Evolutionary conservation across 768 basidiomycete species (phyloP), one percentile per base, ranked within the genome.

Genomic region (Pulveroboletus sp.): DNA sequence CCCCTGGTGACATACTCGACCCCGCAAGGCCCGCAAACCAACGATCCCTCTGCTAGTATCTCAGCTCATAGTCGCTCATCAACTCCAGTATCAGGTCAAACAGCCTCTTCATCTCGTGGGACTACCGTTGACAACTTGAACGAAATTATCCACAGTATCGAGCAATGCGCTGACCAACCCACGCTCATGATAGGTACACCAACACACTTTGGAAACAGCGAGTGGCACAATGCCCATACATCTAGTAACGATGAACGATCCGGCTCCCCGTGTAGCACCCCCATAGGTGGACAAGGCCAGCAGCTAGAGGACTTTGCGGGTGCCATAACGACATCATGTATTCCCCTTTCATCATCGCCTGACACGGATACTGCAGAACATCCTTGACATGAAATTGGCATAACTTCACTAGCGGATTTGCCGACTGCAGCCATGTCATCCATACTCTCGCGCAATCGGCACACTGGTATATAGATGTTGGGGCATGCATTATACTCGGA

Each of bases 301-400:
- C 55, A 35, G 38, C 39, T 51, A 42, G 57, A 44, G 35, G 39
- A 46, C 39, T 10, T 26, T 44, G 43, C 35, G 39, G 61, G 51
- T 53, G 37, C 51, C 39, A 51, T 51, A 21, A 55, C 47, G 46
- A 57, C 57, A 55, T 52, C 55, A 58, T 49, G 51, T 54, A 57
- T 53, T 31, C 39, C 55, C 45, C 60, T 65, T 28, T 54, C 65
- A 52, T 49, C 66, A 27, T 51, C 61, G 39, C 61, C 58, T 39
- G 61, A 60, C 49, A 45, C 51, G 43, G 54, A 63, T 53, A 49
- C 51, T 50, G 49, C 57, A 57, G 57, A 53, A 46, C 56, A 53
- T 30, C 48, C 45, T 41, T 62, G 67, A 49, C 79, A 76, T 57
- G 74, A 73, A 48, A 63, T 68, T 41, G 63, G 77, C 35, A 72